These are phyloP conservation scores for Austroboletus eburneus DNA, from an alignment of 768 basidiomycete genomes.

Conservation along the genomic window DNA sequence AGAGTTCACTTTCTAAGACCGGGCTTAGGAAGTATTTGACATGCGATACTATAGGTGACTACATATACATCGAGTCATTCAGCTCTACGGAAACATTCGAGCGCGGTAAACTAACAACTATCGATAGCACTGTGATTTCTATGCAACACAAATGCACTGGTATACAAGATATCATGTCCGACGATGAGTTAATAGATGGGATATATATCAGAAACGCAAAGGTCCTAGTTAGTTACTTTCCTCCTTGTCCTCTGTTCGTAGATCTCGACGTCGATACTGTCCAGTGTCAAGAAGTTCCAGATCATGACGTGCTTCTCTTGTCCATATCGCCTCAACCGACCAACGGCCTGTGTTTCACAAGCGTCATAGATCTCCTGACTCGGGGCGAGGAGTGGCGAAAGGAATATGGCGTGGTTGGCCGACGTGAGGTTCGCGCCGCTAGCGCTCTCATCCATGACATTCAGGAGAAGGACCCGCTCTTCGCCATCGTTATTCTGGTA, in stretches of 20 bases:
- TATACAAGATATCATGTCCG: constrained; percentile 13
- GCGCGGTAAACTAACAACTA: not conserved
- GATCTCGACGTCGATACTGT: constrained; percentile 88
- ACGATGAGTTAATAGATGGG: constrained; percentile 4
- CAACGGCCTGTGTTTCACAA: constrained; percentile 78
- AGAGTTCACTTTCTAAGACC: no score
- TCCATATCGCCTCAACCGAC: constrained; percentile 79
- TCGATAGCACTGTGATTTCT: not conserved
- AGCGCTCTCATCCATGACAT: constrained; percentile 94
- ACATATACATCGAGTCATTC: no score
- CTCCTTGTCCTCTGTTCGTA: constrained; percentile 47
- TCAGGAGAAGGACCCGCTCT: constrained; percentile 80
- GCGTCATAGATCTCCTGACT: constrained; percentile 83
- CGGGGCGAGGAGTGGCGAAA: constrained; percentile 83
- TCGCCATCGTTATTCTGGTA: constrained; percentile 80
- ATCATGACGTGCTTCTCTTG: constrained; percentile 78
- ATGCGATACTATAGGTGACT: no score
- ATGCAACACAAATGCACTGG: not conserved
- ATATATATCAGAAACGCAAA: no score
- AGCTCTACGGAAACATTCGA: not conserved
- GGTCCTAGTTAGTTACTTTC: constrained; percentile 23
- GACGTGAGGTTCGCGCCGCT: constrained; percentile 89
- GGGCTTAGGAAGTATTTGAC: no score
- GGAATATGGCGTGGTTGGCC: constrained; percentile 93
- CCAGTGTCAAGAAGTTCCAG: constrained; percentile 77